phyloP scores from a whole-genome alignment of 352 stramenopile genomes.

The Stramenopiles sp. region DNA sequence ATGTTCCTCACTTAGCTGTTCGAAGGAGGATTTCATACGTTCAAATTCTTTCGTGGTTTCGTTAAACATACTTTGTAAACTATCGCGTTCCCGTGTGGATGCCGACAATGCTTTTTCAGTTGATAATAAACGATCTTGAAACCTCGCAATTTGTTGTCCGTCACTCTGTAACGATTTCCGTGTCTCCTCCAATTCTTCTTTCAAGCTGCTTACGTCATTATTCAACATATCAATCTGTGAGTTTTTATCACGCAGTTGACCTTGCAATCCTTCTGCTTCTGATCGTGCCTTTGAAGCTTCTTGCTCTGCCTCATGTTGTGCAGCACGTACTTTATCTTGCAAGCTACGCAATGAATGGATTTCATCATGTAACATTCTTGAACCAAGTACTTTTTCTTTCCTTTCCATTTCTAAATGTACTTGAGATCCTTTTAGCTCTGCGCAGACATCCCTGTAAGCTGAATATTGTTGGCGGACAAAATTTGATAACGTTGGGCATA shows the following conservation, averaged over 20 bases:
- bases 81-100: neutral
- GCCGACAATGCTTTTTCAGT: neutral
- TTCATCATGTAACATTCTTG: conserved; percentile 13
- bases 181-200: neutral
- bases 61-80: neutral
- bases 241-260: neutral
- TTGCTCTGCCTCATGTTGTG: neutral
- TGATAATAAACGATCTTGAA: neutral
- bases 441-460: neutral
- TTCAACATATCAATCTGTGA: neutral
- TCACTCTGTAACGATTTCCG: neutral
- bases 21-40: neutral
- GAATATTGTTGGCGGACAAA: neutral
- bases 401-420: neutral
- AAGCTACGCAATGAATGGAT: conserved; percentile 10
- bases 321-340: neutral
- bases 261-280: neutral
- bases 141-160: neutral
- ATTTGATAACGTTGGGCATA: neutral
- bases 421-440: neutral
- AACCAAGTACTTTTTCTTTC: neutral
- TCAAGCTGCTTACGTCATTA: neutral
- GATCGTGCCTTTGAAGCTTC: neutral
- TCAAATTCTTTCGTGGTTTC: neutral
- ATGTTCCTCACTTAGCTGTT: neutral